Evolutionary conservation across 805 yeast genomes (phyloP).

Genomic region (Candida ponderosae): DNA sequence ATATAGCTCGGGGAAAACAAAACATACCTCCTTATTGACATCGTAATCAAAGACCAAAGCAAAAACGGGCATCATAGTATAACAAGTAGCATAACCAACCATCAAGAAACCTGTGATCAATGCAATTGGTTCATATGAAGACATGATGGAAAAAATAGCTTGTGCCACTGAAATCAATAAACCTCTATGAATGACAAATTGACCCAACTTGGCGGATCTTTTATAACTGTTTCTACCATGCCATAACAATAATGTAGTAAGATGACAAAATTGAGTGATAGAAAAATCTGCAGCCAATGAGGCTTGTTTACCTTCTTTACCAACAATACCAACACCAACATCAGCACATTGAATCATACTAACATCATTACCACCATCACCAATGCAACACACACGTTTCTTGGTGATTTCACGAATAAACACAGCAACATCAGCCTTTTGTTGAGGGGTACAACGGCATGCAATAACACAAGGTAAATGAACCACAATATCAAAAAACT

Average conservation of each 20-base stretch:
- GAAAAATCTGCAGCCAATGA: conserved; percentile 96
- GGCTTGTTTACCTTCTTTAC: conserved; percentile 97
- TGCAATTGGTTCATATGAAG: conserved; percentile 89
- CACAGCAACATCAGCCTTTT: conserved; percentile 90
- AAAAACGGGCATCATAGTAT: conserved; percentile 98
- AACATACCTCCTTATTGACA: conserved; percentile 82
- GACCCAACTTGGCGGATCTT: conserved; percentile 90
- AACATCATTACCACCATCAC: conserved; percentile 99
- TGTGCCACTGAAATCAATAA: conserved; percentile 90
- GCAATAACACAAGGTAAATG: conserved; percentile 92
- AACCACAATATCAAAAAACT: conserved; percentile 73
- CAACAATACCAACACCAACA: conserved; percentile 98
- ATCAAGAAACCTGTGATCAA: conserved; percentile 92
- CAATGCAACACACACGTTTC: conserved; percentile 92
- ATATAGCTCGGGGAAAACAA: conserved; percentile 89
- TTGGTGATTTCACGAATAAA: conserved; percentile 73
- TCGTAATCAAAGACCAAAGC: conserved; percentile 87
- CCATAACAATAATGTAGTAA: conserved; percentile 86
- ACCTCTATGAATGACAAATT: conserved; percentile 95
- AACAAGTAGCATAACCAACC: conserved; percentile 97
- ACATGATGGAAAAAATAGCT: conserved; percentile 82
- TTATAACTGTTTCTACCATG: conserved; percentile 97
- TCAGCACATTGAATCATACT: conserved; percentile 99
- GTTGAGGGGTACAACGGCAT: conserved; percentile 98
- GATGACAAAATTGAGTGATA: conserved; percentile 81